Conservation (phyloP, 2,329 filamentous ascomycete species). For the Sporothrix sp. region DNA sequence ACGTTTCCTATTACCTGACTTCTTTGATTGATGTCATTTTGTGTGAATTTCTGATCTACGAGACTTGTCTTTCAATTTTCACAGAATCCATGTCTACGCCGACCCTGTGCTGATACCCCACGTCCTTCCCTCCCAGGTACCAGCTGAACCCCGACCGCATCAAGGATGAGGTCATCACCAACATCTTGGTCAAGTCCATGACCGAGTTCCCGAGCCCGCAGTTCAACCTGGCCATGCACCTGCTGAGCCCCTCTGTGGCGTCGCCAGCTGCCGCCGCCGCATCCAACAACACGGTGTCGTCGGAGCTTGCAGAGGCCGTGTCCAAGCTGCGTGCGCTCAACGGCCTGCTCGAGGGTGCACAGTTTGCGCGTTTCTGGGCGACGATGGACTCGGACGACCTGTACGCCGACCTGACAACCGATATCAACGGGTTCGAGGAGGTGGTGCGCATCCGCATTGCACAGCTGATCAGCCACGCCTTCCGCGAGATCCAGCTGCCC, state of each 20-base stretch:
- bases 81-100: background rate
- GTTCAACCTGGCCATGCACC: conserved; percentile 87
- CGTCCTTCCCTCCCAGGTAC: conserved; percentile 52
- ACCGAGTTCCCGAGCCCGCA: conserved; percentile 95
- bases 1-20: conserved; percentile 99
- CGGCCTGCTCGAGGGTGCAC: conserved; percentile 77
- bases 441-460: conserved; percentile 84
- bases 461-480: conserved; percentile 71
- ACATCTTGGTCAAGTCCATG: conserved; percentile 95
- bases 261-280: conserved; percentile 53
- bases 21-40: conserved; percentile 58
- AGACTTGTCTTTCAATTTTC: background rate
- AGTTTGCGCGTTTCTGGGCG: conserved; percentile 89
- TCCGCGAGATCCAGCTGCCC: conserved; percentile 59
- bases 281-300: conserved; percentile 26
- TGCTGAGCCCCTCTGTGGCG: conserved; percentile 73
- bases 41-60: conserved; percentile 33
- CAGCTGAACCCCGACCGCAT: conserved; percentile 99
- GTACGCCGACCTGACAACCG: conserved; percentile 89
- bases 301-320: conserved; percentile 80
- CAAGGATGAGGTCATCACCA: conserved; percentile 95
- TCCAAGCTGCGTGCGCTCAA: conserved; percentile 77
- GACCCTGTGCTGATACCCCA: background rate
- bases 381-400: conserved; percentile 89
- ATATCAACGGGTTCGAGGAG: conserved; percentile 92